Evolutionary conservation across 208 protist genomes (phyloP).

Genomic region (Trypanosoma mega): DNA sequence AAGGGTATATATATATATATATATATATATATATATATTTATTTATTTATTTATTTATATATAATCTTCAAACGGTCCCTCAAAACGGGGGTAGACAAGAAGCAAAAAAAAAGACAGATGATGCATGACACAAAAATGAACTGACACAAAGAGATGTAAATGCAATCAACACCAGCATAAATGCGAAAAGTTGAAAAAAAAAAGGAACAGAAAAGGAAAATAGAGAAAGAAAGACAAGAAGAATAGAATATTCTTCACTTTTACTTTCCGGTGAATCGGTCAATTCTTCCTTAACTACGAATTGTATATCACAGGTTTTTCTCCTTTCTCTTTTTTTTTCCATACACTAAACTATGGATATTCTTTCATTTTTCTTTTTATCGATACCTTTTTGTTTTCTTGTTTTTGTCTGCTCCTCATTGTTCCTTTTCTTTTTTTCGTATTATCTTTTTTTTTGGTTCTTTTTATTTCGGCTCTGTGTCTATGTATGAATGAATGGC

Average conservation of each 20-base stretch:
- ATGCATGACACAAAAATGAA: not conserved
- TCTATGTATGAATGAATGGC: too few relatives aligned
- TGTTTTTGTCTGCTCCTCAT: not conserved
- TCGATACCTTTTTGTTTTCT: not conserved
- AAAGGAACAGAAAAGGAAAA: not conserved
- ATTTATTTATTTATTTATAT: not conserved
- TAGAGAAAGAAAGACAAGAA: not conserved
- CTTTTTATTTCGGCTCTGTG: not conserved
- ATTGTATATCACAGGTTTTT: not conserved
- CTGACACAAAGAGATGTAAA: not conserved
- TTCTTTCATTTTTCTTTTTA: not conserved
- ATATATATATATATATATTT: constrained; percentile 2
- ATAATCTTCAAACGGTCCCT: too few relatives aligned
- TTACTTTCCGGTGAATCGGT: too few relatives aligned
- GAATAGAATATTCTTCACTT: too few relatives aligned
- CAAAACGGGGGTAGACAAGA: not conserved
- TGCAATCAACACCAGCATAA: not conserved
- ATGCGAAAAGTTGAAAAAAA: not conserved
- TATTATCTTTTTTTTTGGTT: not conserved
- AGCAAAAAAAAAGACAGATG: not conserved
- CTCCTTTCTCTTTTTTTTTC: not conserved
- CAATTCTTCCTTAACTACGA: too few relatives aligned
- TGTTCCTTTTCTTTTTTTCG: not conserved
- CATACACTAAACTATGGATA: too few relatives aligned
- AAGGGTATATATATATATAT: not conserved